Percentiles rank a stretch among this genome's conserved stretches.
Evolutionary conservation across 1,139 yeast genomes (phyloP).

Genomic region (Taphrina communis): DNA sequence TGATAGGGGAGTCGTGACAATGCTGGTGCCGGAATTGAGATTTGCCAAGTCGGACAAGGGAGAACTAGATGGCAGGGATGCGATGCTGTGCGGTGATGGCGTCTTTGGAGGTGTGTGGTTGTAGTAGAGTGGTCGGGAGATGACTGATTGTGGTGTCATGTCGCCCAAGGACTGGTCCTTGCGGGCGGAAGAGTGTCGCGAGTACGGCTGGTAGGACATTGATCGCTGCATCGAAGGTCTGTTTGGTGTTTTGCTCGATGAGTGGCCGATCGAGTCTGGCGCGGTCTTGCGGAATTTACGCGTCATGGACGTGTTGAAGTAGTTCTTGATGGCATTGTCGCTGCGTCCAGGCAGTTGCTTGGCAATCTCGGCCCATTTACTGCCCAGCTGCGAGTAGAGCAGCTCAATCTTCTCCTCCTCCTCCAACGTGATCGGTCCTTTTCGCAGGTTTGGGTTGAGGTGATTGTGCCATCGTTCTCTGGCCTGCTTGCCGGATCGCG

Average conservation of each 20-base stretch:
- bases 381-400: constrained; percentile 78
- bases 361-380: constrained; percentile 93
- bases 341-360: constrained; percentile 78
- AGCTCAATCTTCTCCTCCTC: constrained; percentile 84
- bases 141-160: constrained; percentile 8
- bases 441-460: constrained; percentile 79
- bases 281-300: constrained; percentile 22
- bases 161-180: constrained; percentile 1
- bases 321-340: constrained; percentile 89
- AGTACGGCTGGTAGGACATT: constrained; percentile 19
- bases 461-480: constrained; percentile 92
- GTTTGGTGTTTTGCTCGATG: constrained; percentile 4
- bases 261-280: neutral
- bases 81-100: constrained; percentile 10
- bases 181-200: constrained; percentile 3
- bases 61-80: constrained; percentile 8
- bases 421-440: constrained; percentile 80
- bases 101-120: constrained; percentile 27
- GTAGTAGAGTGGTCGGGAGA: constrained; percentile 9
- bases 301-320: constrained; percentile 69
- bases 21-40: neutral
- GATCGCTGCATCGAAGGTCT: constrained; percentile 23
- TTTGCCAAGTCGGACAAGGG: constrained; percentile 3
- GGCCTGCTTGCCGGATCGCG: constrained; percentile 90
- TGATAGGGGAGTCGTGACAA: neutral